Conservation (phyloP, 2,329 filamentous ascomycete species). For the Aspergillus amoenus region DNA sequence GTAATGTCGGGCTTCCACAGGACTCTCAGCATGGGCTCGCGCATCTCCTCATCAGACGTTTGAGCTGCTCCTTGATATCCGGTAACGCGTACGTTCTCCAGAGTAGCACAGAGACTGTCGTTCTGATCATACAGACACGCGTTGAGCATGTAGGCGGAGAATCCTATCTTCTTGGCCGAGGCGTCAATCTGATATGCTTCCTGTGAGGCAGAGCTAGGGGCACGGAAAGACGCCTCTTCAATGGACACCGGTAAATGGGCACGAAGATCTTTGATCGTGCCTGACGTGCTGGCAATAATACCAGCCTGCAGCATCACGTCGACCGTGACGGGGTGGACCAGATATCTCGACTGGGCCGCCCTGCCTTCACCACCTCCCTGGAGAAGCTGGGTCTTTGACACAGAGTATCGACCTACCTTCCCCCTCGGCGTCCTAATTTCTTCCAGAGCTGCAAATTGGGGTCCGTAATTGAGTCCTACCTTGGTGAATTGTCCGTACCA, state of each 20-base stretch:
- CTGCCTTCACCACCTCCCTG: neutral
- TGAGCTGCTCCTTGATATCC: neutral
- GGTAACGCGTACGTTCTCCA: neutral
- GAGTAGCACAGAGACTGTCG: neutral
- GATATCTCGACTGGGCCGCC: neutral
- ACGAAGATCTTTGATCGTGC: neutral
- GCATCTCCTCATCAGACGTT: neutral
- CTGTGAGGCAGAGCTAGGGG: neutral
- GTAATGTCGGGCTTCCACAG: constrained; percentile 4
- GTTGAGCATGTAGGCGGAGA: neutral
- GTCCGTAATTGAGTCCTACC: neutral
- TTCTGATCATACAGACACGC: neutral
- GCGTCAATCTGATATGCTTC: neutral
- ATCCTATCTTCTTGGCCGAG: neutral
- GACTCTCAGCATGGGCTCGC: neutral
- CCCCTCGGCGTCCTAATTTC: neutral
- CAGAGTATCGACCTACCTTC: neutral
- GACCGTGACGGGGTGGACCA: neutral
- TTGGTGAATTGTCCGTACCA: neutral
- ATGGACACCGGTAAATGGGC: neutral
- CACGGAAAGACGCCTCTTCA: neutral
- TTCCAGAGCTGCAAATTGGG: neutral
- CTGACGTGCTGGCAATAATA: neutral
- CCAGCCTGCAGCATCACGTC: neutral
- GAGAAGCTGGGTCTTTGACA: neutral